phyloP scores from a whole-genome alignment of 495 filamentous ascomycete genomes.

The Xylaria palmicola region DNA sequence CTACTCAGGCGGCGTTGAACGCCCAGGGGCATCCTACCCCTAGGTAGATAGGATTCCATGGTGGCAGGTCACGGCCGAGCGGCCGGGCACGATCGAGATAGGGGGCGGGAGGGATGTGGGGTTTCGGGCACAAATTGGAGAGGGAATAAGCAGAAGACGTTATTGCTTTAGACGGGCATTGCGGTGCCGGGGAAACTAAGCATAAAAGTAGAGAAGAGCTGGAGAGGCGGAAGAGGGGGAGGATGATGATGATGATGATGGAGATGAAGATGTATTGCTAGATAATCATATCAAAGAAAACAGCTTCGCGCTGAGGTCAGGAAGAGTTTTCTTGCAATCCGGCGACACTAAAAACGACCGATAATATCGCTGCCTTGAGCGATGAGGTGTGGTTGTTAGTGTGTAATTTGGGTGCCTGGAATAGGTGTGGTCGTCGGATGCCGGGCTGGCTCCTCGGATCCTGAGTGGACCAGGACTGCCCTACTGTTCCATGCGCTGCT shows the following conservation, averaged over 20 bases:
- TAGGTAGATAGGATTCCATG: slow-evolving; percentile 51
- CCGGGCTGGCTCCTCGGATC: neutral
- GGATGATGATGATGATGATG: too few relatives aligned
- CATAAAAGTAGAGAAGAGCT: neutral
- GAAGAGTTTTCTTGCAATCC: neutral
- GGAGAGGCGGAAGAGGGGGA: too few relatives aligned
- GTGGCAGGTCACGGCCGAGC: neutral
- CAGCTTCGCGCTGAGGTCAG: neutral
- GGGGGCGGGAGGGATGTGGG: neutral
- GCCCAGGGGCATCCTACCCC: slow-evolving; percentile 47
- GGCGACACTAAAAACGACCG: neutral
- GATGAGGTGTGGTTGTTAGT: neutral
- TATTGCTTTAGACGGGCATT: neutral
- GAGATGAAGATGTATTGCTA: neutral
- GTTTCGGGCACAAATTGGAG: neutral
- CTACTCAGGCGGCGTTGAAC: slow-evolving; percentile 76
- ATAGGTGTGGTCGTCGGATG: neutral
- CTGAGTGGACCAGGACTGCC: neutral
- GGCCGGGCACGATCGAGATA: neutral
- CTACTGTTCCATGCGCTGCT: neutral
- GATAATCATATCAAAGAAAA: neutral
- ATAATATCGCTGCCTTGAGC: slow-evolving; percentile 16
- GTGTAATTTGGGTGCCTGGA: slow-evolving; percentile 17
- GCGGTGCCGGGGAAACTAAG: neutral
- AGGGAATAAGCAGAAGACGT: neutral